Evolutionary conservation across 768 basidiomycete species (phyloP).

Genomic region (Glaciozyma martinii): DNA sequence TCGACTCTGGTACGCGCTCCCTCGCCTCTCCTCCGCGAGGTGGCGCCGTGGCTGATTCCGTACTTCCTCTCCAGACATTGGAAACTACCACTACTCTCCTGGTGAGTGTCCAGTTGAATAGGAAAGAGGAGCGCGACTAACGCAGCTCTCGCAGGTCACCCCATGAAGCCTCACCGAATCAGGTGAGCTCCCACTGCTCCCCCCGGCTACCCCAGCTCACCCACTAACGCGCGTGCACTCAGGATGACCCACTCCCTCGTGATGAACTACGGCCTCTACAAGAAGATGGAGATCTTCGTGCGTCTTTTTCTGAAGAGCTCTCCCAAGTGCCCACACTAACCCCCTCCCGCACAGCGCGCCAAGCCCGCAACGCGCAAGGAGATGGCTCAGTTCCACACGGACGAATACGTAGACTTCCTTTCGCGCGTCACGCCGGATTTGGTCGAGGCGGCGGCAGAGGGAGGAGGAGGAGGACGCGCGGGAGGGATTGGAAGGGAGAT

Average conservation of each 20-base stretch:
- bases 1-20: constrained; percentile 60
- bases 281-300: constrained; percentile 99
- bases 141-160: constrained; percentile 23
- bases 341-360: constrained; percentile 56
- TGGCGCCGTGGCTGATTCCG: not conserved
- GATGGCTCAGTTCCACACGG: constrained; percentile 98
- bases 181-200: constrained; percentile 39
- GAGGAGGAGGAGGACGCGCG: constrained; percentile 14
- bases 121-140: not conserved
- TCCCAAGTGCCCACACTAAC: not conserved
- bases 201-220: too few species aligned
- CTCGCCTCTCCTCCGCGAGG: not conserved
- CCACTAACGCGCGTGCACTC: too few species aligned
- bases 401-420: constrained; percentile 94
- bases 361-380: constrained; percentile 99
- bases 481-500: constrained; percentile 28
- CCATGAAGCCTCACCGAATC: constrained; percentile 68
- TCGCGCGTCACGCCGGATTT: constrained; percentile 71
- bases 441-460: constrained; percentile 24
- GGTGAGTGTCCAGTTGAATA: not conserved
- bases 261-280: constrained; percentile 98
- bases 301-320: constrained; percentile 38
- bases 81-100: constrained; percentile 76
- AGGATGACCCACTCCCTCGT: constrained; percentile 95
- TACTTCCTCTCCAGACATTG: constrained; percentile 51